Evolutionary conservation across 1,284 basidiomycete species (phyloP).

Genomic region (Stygiomarasmius scandens): DNA sequence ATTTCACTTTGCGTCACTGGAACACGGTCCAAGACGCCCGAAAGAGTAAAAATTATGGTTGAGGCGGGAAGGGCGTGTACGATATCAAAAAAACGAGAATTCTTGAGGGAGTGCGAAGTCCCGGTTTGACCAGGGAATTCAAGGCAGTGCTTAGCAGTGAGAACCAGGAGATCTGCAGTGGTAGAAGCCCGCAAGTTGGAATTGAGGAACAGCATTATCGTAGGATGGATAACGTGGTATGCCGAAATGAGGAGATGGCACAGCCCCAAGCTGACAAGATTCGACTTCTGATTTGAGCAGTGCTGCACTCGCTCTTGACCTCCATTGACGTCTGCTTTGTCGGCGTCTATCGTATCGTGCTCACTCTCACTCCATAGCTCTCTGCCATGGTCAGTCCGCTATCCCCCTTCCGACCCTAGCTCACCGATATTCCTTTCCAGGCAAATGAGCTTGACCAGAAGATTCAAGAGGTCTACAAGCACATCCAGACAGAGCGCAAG

Average conservation of each 20-base stretch:
- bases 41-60: slow-evolving; percentile 53
- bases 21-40: slow-evolving; percentile 51
- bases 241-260: background rate
- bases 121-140: slow-evolving; percentile 39
- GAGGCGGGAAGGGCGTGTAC: slow-evolving; percentile 56
- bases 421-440: slow-evolving; percentile 29
- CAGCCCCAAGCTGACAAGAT: slow-evolving; percentile 10
- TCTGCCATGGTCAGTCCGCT: slow-evolving; percentile 15
- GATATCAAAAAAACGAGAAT: slow-evolving; percentile 43
- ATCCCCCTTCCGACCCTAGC: background rate
- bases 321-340: slow-evolving; percentile 1
- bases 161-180: slow-evolving; percentile 32
- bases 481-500: slow-evolving; percentile 92
- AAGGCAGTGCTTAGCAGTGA: slow-evolving; percentile 42
- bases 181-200: slow-evolving; percentile 15
- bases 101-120: slow-evolving; percentile 31
- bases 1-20: slow-evolving; percentile 43
- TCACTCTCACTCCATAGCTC: background rate
- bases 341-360: slow-evolving; percentile 5
- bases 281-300: slow-evolving; percentile 11
- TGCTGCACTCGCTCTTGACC: background rate
- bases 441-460: slow-evolving; percentile 80
- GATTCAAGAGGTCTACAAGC: slow-evolving; percentile 88
- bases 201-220: slow-evolving; percentile 13
- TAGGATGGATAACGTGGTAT: background rate